Evolutionary conservation across 805 yeast genomes (phyloP).

Genomic region (Wickerhamomyces alni): DNA sequence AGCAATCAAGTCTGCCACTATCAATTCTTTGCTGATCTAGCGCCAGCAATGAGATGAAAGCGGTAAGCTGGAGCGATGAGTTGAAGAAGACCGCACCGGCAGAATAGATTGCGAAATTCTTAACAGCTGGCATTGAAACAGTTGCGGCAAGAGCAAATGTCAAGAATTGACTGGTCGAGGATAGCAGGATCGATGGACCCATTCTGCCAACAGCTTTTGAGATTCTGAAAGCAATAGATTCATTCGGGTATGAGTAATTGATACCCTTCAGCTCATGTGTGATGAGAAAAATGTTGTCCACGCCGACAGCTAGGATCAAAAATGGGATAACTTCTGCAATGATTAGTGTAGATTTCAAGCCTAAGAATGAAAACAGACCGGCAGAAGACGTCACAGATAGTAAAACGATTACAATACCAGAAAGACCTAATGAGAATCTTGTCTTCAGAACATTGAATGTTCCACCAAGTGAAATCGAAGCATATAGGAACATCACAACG

Average conservation of each 20-base stretch:
- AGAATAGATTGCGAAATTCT: constrained; percentile 86
- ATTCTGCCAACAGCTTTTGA: constrained; percentile 61
- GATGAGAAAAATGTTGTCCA: constrained; percentile 85
- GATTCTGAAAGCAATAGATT: constrained; percentile 51
- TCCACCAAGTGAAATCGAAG: constrained; percentile 70
- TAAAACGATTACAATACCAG: constrained; percentile 80
- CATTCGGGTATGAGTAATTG: constrained; percentile 38
- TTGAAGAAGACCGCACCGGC: constrained; percentile 81
- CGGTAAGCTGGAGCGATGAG: constrained; percentile 72
- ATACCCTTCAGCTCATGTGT: constrained; percentile 69
- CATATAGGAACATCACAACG: constrained; percentile 80
- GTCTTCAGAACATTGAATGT: constrained; percentile 42
- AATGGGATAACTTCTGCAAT: constrained; percentile 97
- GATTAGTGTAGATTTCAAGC: constrained; percentile 80
- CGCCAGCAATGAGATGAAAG: constrained; percentile 67
- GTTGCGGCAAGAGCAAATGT: constrained; percentile 74
- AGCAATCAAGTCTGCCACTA: constrained; percentile 50
- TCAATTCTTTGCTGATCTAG: constrained; percentile 61
- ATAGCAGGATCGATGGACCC: constrained; percentile 82
- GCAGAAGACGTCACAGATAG: constrained; percentile 78
- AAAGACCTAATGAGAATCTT: constrained; percentile 68
- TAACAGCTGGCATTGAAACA: constrained; percentile 94
- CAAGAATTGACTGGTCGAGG: constrained; percentile 71
- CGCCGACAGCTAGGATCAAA: constrained; percentile 89
- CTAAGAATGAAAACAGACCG: constrained; percentile 72